Conservation (phyloP, 768 basidiomycete species). For the Trametes meyenii region DNA sequence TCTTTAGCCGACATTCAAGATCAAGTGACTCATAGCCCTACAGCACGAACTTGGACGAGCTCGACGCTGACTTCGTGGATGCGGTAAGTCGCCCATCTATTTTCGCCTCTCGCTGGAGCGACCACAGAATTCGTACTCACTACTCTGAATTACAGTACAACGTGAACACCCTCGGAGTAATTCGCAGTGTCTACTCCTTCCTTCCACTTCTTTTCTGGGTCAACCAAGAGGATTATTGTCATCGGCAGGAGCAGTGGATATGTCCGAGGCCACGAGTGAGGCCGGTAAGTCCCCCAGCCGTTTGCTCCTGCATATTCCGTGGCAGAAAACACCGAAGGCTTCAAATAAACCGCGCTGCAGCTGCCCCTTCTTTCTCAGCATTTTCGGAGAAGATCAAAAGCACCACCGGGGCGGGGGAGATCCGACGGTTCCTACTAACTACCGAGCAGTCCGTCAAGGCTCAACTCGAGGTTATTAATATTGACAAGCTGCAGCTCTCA, state of each 20-base stretch:
- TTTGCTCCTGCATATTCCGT: too few relatives aligned
- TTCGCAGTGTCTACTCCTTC: slow-evolving; percentile 40
- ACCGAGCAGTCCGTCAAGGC: not conserved
- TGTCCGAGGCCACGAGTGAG: too few relatives aligned
- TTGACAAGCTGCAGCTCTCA: not conserved
- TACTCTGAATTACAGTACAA: slow-evolving; percentile 27
- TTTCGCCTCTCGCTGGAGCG: not conserved
- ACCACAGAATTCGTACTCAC: not conserved
- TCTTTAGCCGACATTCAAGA: too few relatives aligned
- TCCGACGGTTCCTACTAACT: not conserved
- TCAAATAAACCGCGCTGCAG: too few relatives aligned
- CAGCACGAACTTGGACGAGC: slow-evolving; percentile 13
- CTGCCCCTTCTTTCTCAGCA: too few relatives aligned
- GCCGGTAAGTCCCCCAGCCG: too few relatives aligned
- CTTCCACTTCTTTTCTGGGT: slow-evolving; percentile 41
- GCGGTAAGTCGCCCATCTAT: not conserved
- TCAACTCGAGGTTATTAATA: not conserved
- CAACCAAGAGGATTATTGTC: slow-evolving; percentile 36
- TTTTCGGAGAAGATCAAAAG: too few relatives aligned
- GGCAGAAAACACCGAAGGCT: too few relatives aligned
- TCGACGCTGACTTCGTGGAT: slow-evolving; percentile 20
- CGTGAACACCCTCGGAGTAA: slow-evolving; percentile 40
- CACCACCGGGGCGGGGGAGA: too few relatives aligned
- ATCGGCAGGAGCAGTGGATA: not conserved
- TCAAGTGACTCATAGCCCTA: not conserved